Evolutionary conservation across 1,284 basidiomycete species (phyloP).

Genomic region (Ceratobasidium papillatum): DNA sequence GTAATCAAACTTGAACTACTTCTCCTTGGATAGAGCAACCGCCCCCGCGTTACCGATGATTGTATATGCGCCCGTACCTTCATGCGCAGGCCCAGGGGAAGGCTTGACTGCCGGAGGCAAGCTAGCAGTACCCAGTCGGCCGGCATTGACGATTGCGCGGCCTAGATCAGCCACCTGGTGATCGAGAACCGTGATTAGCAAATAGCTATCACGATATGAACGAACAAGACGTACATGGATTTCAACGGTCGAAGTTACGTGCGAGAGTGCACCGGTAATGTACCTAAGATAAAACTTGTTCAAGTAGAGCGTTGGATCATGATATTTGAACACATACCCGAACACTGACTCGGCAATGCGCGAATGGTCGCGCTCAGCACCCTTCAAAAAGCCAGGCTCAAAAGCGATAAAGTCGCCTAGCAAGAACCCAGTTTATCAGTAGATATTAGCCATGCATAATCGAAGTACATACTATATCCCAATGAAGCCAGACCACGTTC

Average conservation of each 20-base stretch:
- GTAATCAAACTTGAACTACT: not conserved
- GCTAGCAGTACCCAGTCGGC: conserved; percentile 56
- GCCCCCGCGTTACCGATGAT: conserved; percentile 59
- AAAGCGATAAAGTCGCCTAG: conserved; percentile 69
- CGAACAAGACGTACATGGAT: conserved; percentile 56
- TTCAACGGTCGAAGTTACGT: conserved; percentile 54
- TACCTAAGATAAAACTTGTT: conserved; percentile 48
- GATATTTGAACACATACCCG: conserved; percentile 52
- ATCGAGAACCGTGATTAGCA: not conserved
- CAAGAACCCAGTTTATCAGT: not conserved
- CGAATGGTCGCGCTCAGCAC: conserved; percentile 50
- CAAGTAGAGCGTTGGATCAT: not conserved
- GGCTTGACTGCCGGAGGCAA: conserved; percentile 56
- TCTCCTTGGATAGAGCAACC: conserved; percentile 54
- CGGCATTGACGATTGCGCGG: conserved; percentile 57
- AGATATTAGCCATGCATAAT: not conserved
- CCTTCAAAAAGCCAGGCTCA: conserved; percentile 64
- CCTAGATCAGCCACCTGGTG: conserved; percentile 57
- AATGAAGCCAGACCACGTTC: conserved; percentile 71
- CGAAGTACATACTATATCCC: conserved; percentile 58
- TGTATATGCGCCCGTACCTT: conserved; percentile 55
- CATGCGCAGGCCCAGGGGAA: conserved; percentile 49
- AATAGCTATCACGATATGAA: not conserved
- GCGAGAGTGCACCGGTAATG: conserved; percentile 55
- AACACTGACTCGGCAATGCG: conserved; percentile 57